Conservation (phyloP, 306 rosid species). For the Sicyos baderoa region DNA sequence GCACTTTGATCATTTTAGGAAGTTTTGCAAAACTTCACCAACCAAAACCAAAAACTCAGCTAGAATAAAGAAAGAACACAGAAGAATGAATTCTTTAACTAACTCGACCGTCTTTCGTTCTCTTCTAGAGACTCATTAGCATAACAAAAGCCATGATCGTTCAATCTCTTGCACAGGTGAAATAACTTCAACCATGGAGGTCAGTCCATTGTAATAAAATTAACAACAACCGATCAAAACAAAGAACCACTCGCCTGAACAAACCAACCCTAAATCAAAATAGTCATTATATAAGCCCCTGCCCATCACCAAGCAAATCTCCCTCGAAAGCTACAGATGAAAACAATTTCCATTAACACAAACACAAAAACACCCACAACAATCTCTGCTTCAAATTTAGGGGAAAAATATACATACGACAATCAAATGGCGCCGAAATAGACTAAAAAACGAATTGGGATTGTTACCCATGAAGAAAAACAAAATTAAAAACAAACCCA, state of each 20-base stretch:
- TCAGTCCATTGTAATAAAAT: too few relatives aligned
- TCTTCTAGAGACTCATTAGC: too few relatives aligned
- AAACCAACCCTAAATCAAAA: conserved; percentile 10
- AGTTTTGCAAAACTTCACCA: background rate
- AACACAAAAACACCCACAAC: conserved; percentile 1
- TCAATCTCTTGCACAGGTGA: too few relatives aligned
- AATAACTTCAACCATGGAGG: too few relatives aligned
- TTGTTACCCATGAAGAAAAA: background rate
- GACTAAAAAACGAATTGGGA: conserved; percentile 11
- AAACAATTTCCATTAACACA: background rate
- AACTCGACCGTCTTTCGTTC: too few relatives aligned
- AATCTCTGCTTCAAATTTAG: background rate
- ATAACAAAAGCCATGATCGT: too few relatives aligned
- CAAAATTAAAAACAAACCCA: background rate
- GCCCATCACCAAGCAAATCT: conserved; percentile 7
- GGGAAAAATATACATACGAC: background rate
- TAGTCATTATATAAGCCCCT: background rate
- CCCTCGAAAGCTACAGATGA: background rate
- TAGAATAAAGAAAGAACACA: background rate
- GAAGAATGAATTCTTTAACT: too few relatives aligned
- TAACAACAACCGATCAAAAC: too few relatives aligned
- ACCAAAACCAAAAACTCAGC: background rate
- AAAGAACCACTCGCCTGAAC: background rate
- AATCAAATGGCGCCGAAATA: background rate
- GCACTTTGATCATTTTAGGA: conserved; percentile 5